These are phyloP conservation scores for Conticribra weissflogii DNA, from an alignment of 108 stramenopile genomes.

Conservation along the genomic window DNA sequence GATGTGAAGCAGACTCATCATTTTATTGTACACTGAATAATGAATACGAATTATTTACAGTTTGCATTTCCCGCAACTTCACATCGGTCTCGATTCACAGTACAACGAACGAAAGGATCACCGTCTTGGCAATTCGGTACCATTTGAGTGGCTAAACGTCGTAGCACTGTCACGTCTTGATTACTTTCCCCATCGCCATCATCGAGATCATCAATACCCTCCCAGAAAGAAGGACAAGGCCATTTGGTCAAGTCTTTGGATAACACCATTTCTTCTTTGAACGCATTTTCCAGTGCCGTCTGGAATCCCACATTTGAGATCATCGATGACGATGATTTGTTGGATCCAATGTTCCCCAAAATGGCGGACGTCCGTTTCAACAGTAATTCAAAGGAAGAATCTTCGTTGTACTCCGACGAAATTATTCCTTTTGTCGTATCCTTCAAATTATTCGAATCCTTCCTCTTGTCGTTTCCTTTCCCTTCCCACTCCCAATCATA, in stretches of 20 bases:
- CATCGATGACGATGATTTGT: not conserved
- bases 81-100: slow-evolving; percentile 73
- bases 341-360: slow-evolving; percentile 9
- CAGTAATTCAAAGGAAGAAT: too few relatives aligned
- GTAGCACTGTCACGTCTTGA: slow-evolving; percentile 9
- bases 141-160: slow-evolving; percentile 47
- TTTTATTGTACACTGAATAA: too few relatives aligned
- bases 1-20: too few relatives aligned
- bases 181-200: slow-evolving; percentile 14
- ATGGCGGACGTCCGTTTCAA: not conserved
- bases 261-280: slow-evolving; percentile 60
- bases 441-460: not conserved
- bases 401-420: too few relatives aligned
- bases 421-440: too few relatives aligned
- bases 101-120: slow-evolving; percentile 60
- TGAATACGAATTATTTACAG: too few relatives aligned
- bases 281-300: slow-evolving; percentile 49
- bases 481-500: slow-evolving; percentile 47
- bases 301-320: slow-evolving; percentile 1
- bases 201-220: slow-evolving; percentile 48
- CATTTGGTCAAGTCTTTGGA: slow-evolving; percentile 65
- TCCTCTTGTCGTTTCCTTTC: slow-evolving; percentile 9
- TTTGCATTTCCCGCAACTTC: slow-evolving; percentile 67
- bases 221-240: slow-evolving; percentile 86
- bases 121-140: slow-evolving; percentile 72